Percentiles rank a stretch among this genome's conserved stretches.
phyloP scores from a whole-genome alignment of 805 yeast species.

The Candida easanensis region DNA sequence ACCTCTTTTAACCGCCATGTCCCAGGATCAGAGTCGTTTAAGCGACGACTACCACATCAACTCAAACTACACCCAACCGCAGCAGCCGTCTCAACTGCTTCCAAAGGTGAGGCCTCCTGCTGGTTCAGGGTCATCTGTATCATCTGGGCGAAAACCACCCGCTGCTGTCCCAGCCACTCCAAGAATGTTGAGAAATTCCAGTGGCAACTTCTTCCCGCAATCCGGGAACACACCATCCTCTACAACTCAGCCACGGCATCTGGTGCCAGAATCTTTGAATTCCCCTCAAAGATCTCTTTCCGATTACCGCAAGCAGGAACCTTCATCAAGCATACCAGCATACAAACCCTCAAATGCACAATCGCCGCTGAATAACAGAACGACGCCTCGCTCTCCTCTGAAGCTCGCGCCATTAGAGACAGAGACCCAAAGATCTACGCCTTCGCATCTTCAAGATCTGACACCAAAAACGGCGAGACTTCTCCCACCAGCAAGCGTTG shows the following conservation, averaged over 20 bases:
- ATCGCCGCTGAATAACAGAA: conserved; percentile 6
- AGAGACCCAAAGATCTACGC: neutral
- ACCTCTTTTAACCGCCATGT: conserved; percentile 8
- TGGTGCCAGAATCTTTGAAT: neutral
- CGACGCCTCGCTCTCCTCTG: conserved; percentile 8
- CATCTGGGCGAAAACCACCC: conserved; percentile 17
- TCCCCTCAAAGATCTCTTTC: conserved; percentile 19
- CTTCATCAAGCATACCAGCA: conserved; percentile 1
- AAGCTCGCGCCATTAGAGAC: conserved; percentile 16
- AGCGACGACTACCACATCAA: conserved; percentile 26
- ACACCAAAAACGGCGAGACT: conserved; percentile 14
- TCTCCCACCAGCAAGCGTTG: conserved; percentile 20
- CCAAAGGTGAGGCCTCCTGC: conserved; percentile 26
- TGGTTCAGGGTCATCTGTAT: conserved; percentile 4
- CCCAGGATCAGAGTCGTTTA: conserved; percentile 15
- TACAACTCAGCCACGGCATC: neutral
- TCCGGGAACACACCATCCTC: conserved; percentile 7
- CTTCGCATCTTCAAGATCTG: neutral
- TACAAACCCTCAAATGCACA: conserved; percentile 3
- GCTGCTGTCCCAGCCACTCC: conserved; percentile 60
- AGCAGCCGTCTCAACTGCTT: conserved; percentile 18
- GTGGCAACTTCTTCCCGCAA: conserved; percentile 33
- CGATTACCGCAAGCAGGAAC: neutral
- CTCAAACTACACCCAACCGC: conserved; percentile 17
- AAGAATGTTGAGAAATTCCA: conserved; percentile 60